Base-by-base conservation (phyloP, 306 rosid species). In the Canavalia ensiformis region DNA sequence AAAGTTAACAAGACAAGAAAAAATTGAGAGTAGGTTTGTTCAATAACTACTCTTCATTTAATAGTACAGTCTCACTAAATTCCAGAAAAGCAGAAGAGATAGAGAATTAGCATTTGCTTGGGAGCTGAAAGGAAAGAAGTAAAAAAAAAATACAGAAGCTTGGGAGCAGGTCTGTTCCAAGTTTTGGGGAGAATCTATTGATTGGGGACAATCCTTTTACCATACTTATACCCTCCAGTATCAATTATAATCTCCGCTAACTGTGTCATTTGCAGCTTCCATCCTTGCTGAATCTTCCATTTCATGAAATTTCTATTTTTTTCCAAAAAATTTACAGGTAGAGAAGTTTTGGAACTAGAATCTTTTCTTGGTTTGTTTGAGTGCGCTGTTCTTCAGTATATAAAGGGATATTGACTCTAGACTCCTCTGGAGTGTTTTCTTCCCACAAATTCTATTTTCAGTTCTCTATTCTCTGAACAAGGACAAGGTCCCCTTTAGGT, bases 71-170 rank as follows among this genome's bases (percentile, higher is more conserved):
- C 1, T 31, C 2, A 1, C 9, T 45, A n/a, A 28, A 7, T 28
- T 67, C 11, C 57, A 31, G 9, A 33, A 31, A 33, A 29, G 54
- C 35, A 55, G 13, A 28, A 37, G 41, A 4, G 41, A 4, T 28
- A 18, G 9, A 72, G 52, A 72, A 25, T 6, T 66, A 34, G 25
- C 11, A 8, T 76, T 46, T 76, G 28, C 34, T 76, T 76, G 37
- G 25, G 37, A 62, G 39, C 50, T 62, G 50, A 60, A 76, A 46
- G 2, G 31, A 37, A 37, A 37, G 41, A 1, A 37, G 4, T 37
- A 2, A 37, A 37, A 37, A 4, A 4, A 37, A 37, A 37, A 37
- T 37, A 37, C 41, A 37, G 41, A 0, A 37, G 4, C 41, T 68
- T 37, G n/a, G 42, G 18, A 60, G 33, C n/a, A 33, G 41, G 39